Percentiles rank a stretch among this genome's conserved stretches.
phyloP scores from a whole-genome alignment of 2,329 filamentous ascomycete species.

The Biscogniauxia marginata region DNA sequence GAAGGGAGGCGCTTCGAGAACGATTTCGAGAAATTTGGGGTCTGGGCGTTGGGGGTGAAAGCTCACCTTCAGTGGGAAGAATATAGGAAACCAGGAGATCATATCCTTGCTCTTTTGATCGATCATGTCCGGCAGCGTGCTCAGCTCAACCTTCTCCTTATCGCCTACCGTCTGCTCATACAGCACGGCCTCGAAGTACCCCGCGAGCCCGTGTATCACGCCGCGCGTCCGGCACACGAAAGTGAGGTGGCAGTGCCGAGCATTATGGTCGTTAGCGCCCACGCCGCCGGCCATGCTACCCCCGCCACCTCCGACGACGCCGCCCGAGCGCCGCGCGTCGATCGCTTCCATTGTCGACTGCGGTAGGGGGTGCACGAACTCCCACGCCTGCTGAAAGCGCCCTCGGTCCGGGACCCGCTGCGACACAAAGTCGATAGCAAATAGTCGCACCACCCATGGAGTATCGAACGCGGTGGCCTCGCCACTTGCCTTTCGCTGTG shows the following conservation, averaged over 20 bases:
- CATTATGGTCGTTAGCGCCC: slow-evolving; percentile 88
- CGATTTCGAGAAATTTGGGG: background rate
- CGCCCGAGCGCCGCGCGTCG: slow-evolving; percentile 46
- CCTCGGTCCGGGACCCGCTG: slow-evolving; percentile 56
- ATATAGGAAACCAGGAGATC: slow-evolving; percentile 99
- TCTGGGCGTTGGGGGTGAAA: background rate
- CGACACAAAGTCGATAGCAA: slow-evolving; percentile 83
- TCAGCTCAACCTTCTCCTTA: slow-evolving; percentile 71
- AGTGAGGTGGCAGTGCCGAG: slow-evolving; percentile 71
- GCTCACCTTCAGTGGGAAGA: slow-evolving; percentile 88
- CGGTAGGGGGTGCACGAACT: slow-evolving; percentile 75
- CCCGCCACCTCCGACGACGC: slow-evolving; percentile 19
- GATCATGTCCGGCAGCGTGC: slow-evolving; percentile 89
- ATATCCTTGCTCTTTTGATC: slow-evolving; percentile 92
- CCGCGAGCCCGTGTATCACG: slow-evolving; percentile 85
- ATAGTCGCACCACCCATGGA: slow-evolving; percentile 92
- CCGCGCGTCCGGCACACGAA: slow-evolving; percentile 79
- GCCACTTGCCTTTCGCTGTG: slow-evolving; percentile 51
- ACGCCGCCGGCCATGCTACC: slow-evolving; percentile 55
- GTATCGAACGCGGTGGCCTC: slow-evolving; percentile 80
- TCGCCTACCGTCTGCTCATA: slow-evolving; percentile 60
- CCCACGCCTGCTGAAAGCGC: slow-evolving; percentile 75
- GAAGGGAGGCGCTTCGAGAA: background rate
- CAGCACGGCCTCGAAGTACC: slow-evolving; percentile 96
- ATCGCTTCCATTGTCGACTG: slow-evolving; percentile 53